phyloP scores from a whole-genome alignment of 1,139 yeast genomes.

The Sugiyamaella xylanicola region DNA sequence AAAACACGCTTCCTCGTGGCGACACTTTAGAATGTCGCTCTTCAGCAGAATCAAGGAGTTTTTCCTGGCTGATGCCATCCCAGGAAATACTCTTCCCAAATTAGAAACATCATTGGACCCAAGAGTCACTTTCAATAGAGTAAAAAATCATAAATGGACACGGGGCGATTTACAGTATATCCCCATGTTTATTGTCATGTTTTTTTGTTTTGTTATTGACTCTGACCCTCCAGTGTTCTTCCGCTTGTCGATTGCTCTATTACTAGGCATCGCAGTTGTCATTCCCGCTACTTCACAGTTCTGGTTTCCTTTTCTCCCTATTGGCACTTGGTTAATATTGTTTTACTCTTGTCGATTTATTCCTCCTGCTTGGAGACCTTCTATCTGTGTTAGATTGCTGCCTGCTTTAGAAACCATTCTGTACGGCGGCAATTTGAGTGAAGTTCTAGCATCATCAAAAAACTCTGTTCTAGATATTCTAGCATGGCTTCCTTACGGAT shows the following conservation, averaged over 20 bases:
- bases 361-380: conserved; percentile 79
- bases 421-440: conserved; percentile 90
- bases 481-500: conserved; percentile 97
- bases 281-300: conserved; percentile 84
- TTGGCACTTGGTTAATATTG: conserved; percentile 83
- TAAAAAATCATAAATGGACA: conserved; percentile 52
- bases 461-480: conserved; percentile 69
- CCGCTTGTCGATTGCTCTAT: conserved; percentile 32
- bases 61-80: conserved; percentile 55
- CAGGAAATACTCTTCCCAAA: conserved; percentile 57
- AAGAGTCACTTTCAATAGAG: conserved; percentile 49
- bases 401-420: conserved; percentile 94
- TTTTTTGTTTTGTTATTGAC: conserved; percentile 54
- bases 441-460: conserved; percentile 77
- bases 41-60: conserved; percentile 26
- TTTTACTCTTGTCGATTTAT: conserved; percentile 80
- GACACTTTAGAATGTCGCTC: background rate
- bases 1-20: background rate
- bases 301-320: conserved; percentile 81
- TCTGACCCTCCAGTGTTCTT: conserved; percentile 56
- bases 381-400: conserved; percentile 83
- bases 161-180: conserved; percentile 43
- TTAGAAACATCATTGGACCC: conserved; percentile 64
- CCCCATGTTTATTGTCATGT: conserved; percentile 48
- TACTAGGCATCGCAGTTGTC: conserved; percentile 49